Conservation (phyloP, 352 stramenopile genomes). For the Phytophthora sojae region DNA sequence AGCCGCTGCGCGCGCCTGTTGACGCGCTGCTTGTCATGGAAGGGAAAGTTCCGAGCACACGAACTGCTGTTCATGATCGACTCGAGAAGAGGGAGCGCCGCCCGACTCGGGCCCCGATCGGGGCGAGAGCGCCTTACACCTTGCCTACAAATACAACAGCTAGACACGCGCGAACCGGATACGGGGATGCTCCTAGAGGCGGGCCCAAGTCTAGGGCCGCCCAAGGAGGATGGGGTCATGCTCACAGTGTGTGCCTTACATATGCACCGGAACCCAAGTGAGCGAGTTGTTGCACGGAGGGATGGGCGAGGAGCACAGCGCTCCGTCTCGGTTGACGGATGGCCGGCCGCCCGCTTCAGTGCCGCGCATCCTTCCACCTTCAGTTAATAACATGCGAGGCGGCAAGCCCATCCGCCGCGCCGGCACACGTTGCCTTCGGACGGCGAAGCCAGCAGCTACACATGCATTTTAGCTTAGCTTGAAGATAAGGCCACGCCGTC, state of each 20-base stretch:
- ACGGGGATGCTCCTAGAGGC: conserved; percentile 31
- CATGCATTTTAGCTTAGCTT: no score
- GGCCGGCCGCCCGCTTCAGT: conserved; percentile 8
- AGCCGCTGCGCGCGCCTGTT: conserved; percentile 12
- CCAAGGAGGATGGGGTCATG: conserved; percentile 5
- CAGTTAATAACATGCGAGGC: conserved; percentile 23
- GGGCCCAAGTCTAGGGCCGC: background rate
- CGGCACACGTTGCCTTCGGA: background rate
- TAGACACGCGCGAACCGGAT: conserved; percentile 36
- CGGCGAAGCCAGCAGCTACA: conserved; percentile 11
- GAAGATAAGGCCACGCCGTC: conserved; percentile 3
- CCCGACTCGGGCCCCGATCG: background rate
- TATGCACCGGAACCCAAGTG: conserved; percentile 26
- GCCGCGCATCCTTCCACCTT: conserved; percentile 28
- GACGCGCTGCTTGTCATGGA: conserved; percentile 25
- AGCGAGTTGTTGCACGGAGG: conserved; percentile 12
- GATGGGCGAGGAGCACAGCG: conserved; percentile 1
- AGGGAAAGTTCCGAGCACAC: conserved; percentile 4
- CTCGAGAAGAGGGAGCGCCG: background rate
- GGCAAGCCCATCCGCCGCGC: conserved; percentile 16
- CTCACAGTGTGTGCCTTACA: no score
- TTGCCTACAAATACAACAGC: no score
- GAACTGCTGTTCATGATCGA: conserved; percentile 18
- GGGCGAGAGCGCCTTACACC: no score
- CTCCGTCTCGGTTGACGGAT: conserved; percentile 15